Conservation (phyloP, 2,329 filamentous ascomycete species). For the Fusarium sp. region DNA sequence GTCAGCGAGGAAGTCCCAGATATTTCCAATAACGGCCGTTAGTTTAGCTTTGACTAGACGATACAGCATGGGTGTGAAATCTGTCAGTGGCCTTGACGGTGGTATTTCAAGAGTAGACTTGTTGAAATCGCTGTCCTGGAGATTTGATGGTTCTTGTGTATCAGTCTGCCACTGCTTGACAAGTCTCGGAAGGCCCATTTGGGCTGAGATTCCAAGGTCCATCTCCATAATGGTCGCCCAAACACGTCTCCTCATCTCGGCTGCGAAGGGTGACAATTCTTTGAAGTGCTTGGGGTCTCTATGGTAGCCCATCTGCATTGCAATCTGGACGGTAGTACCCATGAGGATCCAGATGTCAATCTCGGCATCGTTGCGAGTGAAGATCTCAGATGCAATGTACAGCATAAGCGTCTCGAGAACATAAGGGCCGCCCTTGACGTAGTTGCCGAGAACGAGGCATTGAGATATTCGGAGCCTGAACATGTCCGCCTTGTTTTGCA, state of each 20-base stretch:
- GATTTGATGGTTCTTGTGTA: constrained; percentile 58
- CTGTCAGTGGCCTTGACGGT: neutral
- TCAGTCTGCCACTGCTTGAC: constrained; percentile 58
- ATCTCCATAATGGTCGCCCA: constrained; percentile 59
- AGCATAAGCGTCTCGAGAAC: constrained; percentile 57
- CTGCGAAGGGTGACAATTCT: constrained; percentile 55
- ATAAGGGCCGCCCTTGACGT: constrained; percentile 59
- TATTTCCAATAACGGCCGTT: neutral
- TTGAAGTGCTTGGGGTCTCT: constrained; percentile 59
- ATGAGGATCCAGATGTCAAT: constrained; percentile 54
- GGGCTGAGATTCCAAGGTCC: constrained; percentile 59
- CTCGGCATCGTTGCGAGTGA: constrained; percentile 50
- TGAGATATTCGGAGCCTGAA: constrained; percentile 40
- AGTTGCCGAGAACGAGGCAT: constrained; percentile 56
- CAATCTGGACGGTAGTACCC: constrained; percentile 53
- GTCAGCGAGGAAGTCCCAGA: constrained; percentile 20
- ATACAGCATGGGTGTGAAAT: constrained; percentile 13
- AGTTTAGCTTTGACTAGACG: constrained; percentile 23
- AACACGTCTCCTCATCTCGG: constrained; percentile 61
- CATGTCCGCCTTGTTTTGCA: constrained; percentile 1
- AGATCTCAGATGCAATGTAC: constrained; percentile 53
- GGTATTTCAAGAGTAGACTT: constrained; percentile 18
- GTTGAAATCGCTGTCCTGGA: constrained; percentile 60
- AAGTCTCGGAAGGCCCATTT: constrained; percentile 62
- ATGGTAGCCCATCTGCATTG: constrained; percentile 60